These are phyloP conservation scores for Phaeophleospora eucalypticola DNA, from an alignment of 2,329 filamentous ascomycete species.

Conservation along the genomic window DNA sequence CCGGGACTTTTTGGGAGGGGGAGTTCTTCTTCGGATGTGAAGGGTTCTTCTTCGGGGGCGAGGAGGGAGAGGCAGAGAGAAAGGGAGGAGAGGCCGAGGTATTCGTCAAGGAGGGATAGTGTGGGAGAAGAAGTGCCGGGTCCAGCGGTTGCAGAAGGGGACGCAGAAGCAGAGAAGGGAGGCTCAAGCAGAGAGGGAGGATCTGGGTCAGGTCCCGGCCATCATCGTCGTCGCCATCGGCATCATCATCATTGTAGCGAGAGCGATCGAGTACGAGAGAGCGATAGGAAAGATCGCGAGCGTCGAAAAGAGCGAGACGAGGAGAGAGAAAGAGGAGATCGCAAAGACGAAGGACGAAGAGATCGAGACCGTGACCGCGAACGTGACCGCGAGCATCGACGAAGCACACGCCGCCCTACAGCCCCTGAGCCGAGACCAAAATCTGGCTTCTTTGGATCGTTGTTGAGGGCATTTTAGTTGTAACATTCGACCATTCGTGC, in stretches of 20 bases:
- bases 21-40: too few species aligned
- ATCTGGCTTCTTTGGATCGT: slow-evolving; percentile 10
- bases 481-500: too few species aligned
- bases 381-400: background rate
- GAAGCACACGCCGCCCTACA: slow-evolving; percentile 10
- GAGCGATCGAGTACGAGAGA: slow-evolving; percentile 4
- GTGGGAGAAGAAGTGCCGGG: background rate
- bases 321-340: too few species aligned
- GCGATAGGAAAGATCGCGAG: background rate
- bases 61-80: background rate
- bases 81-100: background rate
- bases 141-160: background rate
- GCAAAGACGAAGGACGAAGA: background rate
- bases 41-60: too few species aligned
- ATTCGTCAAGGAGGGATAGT: background rate
- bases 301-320: too few species aligned
- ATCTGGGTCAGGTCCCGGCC: too few species aligned
- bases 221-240: slow-evolving; percentile 1
- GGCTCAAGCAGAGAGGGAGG: background rate
- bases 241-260: slow-evolving; percentile 3
- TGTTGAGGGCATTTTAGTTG: too few species aligned
- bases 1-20: slow-evolving; percentile 5
- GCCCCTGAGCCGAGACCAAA: slow-evolving; percentile 10
- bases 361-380: slow-evolving; percentile 3
- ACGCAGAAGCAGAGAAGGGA: background rate